phyloP scores from a whole-genome alignment of 768 basidiomycete species.

The Pisolithus tinctorius region DNA sequence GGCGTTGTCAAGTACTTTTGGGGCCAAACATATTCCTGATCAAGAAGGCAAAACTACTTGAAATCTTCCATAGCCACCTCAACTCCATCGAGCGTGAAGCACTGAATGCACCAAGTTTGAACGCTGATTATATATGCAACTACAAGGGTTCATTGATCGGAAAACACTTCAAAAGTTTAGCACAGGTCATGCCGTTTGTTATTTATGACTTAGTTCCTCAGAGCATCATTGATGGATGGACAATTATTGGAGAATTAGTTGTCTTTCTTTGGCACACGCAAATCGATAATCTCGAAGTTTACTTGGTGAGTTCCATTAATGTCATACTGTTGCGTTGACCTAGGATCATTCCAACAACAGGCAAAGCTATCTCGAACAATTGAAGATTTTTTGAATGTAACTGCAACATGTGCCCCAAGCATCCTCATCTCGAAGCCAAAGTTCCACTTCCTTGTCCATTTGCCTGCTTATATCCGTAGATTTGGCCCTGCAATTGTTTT shows the following conservation, averaged over 20 bases:
- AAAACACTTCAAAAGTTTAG: conserved; percentile 23
- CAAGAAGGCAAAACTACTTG: conserved; percentile 15
- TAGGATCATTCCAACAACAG: too few species aligned
- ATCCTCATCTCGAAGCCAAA: too few species aligned
- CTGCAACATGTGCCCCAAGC: too few species aligned
- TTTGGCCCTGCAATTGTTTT: too few species aligned
- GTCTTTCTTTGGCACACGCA: conserved; percentile 37
- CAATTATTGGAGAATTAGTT: conserved; percentile 27
- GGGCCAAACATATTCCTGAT: conserved; percentile 19
- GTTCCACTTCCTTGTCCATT: too few species aligned
- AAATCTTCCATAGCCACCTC: conserved; percentile 17
- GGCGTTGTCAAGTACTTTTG: conserved; percentile 32
- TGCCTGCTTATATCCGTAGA: too few species aligned
- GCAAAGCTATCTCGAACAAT: too few species aligned
- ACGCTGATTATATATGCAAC: conserved; percentile 25
- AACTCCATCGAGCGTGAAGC: conserved; percentile 19
- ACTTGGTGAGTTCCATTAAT: conserved; percentile 19
- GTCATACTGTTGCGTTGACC: too few species aligned
- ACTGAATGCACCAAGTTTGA: conserved; percentile 16
- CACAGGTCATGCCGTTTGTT: conserved; percentile 24
- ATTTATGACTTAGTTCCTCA: conserved; percentile 26
- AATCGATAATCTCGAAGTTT: conserved; percentile 31
- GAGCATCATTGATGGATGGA: conserved; percentile 21
- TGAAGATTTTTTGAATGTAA: too few species aligned
- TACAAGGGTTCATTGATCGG: conserved; percentile 32